These are phyloP conservation scores for Colletotrichum magnum DNA, from an alignment of 2,329 filamentous ascomycete genomes.

Conservation along the genomic window DNA sequence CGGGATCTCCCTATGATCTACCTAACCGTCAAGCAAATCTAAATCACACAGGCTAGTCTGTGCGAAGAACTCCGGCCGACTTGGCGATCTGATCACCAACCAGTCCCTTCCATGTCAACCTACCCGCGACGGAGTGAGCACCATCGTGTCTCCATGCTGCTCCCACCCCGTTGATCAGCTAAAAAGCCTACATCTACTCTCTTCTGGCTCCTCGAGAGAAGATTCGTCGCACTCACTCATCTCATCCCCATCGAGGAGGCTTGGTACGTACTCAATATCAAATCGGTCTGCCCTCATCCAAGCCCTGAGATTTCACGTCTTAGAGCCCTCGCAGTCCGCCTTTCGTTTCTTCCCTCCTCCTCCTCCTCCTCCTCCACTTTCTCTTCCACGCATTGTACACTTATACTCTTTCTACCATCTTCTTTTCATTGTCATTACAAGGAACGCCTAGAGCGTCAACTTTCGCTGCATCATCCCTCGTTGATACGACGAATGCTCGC, in stretches of 20 bases:
- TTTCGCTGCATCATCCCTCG: conserved; percentile 33
- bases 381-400: background rate
- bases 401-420: background rate
- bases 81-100: conserved; percentile 42
- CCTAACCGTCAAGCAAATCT: conserved; percentile 40
- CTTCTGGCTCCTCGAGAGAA: conserved; percentile 10
- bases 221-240: conserved; percentile 41
- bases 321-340: conserved; percentile 36
- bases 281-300: conserved; percentile 34
- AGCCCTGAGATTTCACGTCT: conserved; percentile 24
- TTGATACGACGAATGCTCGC: conserved; percentile 39
- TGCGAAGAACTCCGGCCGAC: conserved; percentile 41
- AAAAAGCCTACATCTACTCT: conserved; percentile 37
- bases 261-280: conserved; percentile 40
- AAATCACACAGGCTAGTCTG: conserved; percentile 42
- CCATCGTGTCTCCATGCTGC: conserved; percentile 12
- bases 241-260: conserved; percentile 37
- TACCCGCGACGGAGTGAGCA: conserved; percentile 36
- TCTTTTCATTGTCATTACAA: conserved; percentile 8
- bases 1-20: conserved; percentile 39
- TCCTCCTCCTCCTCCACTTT: background rate
- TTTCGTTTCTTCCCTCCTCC: conserved; percentile 32
- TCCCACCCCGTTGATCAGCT: conserved; percentile 34
- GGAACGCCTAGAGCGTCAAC: conserved; percentile 39
- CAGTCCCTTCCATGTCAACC: conserved; percentile 39